Evolutionary conservation across 495 filamentous ascomycete genomes (phyloP).

Genomic region (Bacidia rubella): DNA sequence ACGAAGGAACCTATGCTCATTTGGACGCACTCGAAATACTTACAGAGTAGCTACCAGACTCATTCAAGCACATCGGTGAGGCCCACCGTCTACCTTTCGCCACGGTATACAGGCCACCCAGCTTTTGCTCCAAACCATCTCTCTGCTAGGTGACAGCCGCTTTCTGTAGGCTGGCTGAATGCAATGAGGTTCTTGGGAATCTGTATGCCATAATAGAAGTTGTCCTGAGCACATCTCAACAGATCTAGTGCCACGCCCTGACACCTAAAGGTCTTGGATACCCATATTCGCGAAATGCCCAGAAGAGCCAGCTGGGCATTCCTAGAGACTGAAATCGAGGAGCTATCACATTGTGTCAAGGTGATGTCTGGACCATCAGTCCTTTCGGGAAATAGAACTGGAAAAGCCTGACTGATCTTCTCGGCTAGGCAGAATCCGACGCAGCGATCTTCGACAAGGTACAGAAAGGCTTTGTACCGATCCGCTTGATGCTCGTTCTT

Average conservation of each 20-base stretch:
- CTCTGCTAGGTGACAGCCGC: slow-evolving; percentile 46
- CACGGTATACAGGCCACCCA: slow-evolving; percentile 42
- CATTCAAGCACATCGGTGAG: neutral
- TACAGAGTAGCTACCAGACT: neutral
- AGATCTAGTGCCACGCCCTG: slow-evolving; percentile 49
- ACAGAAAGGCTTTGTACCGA: slow-evolving; percentile 51
- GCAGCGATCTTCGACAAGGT: slow-evolving; percentile 49
- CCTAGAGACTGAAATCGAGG: slow-evolving; percentile 32
- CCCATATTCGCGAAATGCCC: slow-evolving; percentile 64
- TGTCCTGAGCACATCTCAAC: slow-evolving; percentile 46
- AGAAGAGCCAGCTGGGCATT: slow-evolving; percentile 38
- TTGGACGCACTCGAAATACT: neutral
- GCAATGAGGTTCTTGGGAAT: slow-evolving; percentile 50
- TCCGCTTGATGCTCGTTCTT: slow-evolving; percentile 23
- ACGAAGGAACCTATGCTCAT: neutral
- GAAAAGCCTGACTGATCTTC: slow-evolving; percentile 44
- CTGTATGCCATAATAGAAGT: slow-evolving; percentile 54
- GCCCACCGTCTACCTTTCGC: too few species aligned
- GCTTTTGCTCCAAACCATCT: slow-evolving; percentile 44
- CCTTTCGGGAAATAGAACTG: slow-evolving; percentile 29
- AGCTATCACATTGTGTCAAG: slow-evolving; percentile 21
- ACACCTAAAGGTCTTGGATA: slow-evolving; percentile 43
- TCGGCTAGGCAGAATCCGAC: slow-evolving; percentile 55
- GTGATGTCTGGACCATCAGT: slow-evolving; percentile 14
- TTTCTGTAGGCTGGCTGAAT: slow-evolving; percentile 66